phyloP scores from a whole-genome alignment of 129 eudicot genomes.

The Centrapalus pauciflorus region DNA sequence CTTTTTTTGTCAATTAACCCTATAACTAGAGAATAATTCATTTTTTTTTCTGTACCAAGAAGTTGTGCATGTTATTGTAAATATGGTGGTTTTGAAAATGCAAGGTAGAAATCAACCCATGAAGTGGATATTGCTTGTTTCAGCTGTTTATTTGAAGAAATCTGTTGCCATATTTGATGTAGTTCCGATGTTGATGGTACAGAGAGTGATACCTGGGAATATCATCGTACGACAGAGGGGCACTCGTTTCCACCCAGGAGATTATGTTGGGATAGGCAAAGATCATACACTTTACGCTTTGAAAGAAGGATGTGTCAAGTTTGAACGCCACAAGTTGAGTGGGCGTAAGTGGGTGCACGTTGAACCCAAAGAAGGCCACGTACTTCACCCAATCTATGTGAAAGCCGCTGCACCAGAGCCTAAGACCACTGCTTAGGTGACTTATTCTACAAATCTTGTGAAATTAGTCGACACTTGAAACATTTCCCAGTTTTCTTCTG shows the following conservation, averaged over 20 bases:
- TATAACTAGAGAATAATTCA: too few species aligned
- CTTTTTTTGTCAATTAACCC: too few species aligned
- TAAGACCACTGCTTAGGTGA: slow-evolving; percentile 36
- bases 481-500: neutral
- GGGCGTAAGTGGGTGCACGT: slow-evolving; percentile 94
- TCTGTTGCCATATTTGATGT: neutral
- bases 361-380: slow-evolving; percentile 85
- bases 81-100: too few species aligned
- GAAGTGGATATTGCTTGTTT: neutral
- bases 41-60: too few species aligned
- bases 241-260: slow-evolving; percentile 93
- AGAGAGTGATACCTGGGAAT: slow-evolving; percentile 94
- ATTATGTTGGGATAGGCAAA: slow-evolving; percentile 89
- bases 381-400: slow-evolving; percentile 60
- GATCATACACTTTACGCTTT: slow-evolving; percentile 92
- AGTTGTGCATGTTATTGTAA: too few species aligned
- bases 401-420: slow-evolving; percentile 26
- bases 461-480: neutral
- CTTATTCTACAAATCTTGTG: neutral
- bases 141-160: neutral
- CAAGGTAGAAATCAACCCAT: neutral
- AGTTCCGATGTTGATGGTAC: slow-evolving; percentile 15
- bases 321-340: slow-evolving; percentile 72
- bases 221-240: slow-evolving; percentile 92
- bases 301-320: slow-evolving; percentile 86